phyloP scores from a whole-genome alignment of 2,329 filamentous ascomycete species.

The Aspergillus udagawae region DNA sequence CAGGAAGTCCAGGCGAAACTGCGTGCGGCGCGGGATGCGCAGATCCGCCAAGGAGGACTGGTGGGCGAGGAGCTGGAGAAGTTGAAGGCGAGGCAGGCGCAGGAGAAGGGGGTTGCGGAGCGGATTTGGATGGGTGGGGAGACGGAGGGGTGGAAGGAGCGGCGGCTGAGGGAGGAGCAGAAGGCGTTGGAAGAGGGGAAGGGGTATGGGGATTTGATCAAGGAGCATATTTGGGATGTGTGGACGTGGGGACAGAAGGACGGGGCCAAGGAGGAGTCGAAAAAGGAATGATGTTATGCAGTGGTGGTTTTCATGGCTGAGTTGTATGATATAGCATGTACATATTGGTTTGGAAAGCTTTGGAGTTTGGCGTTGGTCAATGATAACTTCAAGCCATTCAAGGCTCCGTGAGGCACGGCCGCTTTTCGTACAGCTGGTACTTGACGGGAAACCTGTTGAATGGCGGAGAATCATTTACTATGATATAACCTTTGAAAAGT shows the following conservation, averaged over 20 bases:
- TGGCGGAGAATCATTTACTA: too few species aligned
- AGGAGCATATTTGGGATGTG: slow-evolving; percentile 45
- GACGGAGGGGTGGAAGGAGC: slow-evolving; percentile 42
- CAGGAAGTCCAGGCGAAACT: slow-evolving; percentile 30
- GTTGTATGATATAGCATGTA: neutral
- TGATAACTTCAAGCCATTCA: too few species aligned
- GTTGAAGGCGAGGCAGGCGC: slow-evolving; percentile 25
- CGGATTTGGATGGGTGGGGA: slow-evolving; percentile 41
- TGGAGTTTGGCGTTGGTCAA: too few species aligned
- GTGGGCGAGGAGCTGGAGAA: slow-evolving; percentile 31
- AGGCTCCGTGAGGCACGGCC: too few species aligned
- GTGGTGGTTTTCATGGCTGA: too few species aligned
- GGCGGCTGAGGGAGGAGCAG: slow-evolving; percentile 38
- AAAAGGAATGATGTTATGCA: slow-evolving; percentile 1
- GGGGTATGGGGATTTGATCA: slow-evolving; percentile 44
- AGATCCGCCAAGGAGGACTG: slow-evolving; percentile 18
- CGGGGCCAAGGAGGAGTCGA: neutral
- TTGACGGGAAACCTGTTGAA: too few species aligned
- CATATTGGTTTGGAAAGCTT: too few species aligned
- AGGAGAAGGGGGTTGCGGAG: slow-evolving; percentile 27
- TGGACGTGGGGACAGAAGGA: slow-evolving; percentile 38
- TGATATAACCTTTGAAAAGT: too few species aligned
- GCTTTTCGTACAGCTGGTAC: too few species aligned
- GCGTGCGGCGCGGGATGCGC: slow-evolving; percentile 24
- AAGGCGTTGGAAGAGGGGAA: slow-evolving; percentile 41